These are phyloP conservation scores for Botrytis porri DNA, from an alignment of 2,329 filamentous ascomycete species.

Conservation along the genomic window DNA sequence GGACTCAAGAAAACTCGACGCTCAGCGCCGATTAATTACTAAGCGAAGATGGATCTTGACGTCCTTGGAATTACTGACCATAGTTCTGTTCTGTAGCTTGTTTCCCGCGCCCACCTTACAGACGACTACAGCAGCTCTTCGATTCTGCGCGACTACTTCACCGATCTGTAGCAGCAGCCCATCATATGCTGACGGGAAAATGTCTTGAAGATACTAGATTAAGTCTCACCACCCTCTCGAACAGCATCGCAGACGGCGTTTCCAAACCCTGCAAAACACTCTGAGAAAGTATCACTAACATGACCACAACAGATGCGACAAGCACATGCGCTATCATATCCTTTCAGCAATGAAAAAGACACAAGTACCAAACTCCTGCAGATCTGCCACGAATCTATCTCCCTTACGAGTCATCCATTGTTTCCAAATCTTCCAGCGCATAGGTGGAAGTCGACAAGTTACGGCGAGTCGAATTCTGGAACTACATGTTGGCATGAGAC, in stretches of 20 bases:
- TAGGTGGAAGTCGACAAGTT: not conserved
- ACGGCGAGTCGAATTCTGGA: not conserved
- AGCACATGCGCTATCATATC: no score
- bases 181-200: rapidly evolving
- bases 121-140: not conserved
- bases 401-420: rapidly evolving
- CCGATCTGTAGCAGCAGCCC: not conserved
- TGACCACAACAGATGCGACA: not conserved
- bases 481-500: not conserved
- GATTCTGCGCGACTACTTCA: not conserved
- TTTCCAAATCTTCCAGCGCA: not conserved
- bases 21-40: not conserved
- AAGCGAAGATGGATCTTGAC: no score
- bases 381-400: not conserved
- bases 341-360: not conserved
- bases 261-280: not conserved
- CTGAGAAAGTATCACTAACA: not conserved
- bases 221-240: not conserved
- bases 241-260: not conserved
- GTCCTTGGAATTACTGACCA: not conserved
- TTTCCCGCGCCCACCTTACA: no score
- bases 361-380: not conserved
- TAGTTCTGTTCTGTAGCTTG: not conserved
- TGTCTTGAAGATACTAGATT: not conserved
- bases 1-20: no score